Evolutionary conservation across 2,329 filamentous ascomycete species (phyloP).

Genomic region (Mycosphaerella sp.): DNA sequence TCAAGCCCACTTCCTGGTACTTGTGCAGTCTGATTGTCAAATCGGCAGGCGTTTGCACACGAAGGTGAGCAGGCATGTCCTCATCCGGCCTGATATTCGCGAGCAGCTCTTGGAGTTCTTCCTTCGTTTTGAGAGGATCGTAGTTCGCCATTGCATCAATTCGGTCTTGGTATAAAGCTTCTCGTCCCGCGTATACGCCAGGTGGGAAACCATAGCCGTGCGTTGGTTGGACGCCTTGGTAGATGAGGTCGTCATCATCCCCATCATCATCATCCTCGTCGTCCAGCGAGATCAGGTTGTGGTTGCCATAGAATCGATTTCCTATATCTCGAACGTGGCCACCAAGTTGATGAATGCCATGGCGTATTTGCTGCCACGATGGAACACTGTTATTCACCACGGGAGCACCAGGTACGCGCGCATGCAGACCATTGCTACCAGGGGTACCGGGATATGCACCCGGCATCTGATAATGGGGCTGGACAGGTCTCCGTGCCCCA

Average conservation of each 20-base stretch:
- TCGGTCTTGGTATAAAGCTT: slow-evolving; percentile 24
- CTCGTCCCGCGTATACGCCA: slow-evolving; percentile 22
- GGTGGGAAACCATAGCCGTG: slow-evolving; percentile 20
- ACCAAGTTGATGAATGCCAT: background rate
- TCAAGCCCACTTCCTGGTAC: slow-evolving; percentile 71
- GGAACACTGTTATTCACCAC: background rate
- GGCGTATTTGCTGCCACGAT: background rate
- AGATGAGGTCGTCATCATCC: slow-evolving; percentile 19
- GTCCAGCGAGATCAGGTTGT: slow-evolving; percentile 13
- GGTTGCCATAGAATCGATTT: slow-evolving; percentile 19
- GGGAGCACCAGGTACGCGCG: background rate
- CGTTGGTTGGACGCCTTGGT: background rate
- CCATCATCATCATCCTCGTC: slow-evolving; percentile 16
- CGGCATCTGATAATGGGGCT: slow-evolving; percentile 19
- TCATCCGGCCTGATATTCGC: slow-evolving; percentile 68
- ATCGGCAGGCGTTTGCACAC: slow-evolving; percentile 62
- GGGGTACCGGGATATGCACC: slow-evolving; percentile 19
- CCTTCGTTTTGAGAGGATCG: slow-evolving; percentile 49
- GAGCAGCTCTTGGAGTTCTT: slow-evolving; percentile 64
- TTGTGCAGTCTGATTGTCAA: slow-evolving; percentile 66
- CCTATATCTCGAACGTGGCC: slow-evolving; percentile 2
- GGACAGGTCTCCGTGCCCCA: background rate
- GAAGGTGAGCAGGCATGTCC: slow-evolving; percentile 46
- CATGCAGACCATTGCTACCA: background rate
- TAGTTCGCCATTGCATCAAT: slow-evolving; percentile 24